A percentile compares a stretch with the other conserved stretches of the same genome.
Conservation (phyloP, 2,329 filamentous ascomycete species). For the Ceratocystis huliohia region DNA sequence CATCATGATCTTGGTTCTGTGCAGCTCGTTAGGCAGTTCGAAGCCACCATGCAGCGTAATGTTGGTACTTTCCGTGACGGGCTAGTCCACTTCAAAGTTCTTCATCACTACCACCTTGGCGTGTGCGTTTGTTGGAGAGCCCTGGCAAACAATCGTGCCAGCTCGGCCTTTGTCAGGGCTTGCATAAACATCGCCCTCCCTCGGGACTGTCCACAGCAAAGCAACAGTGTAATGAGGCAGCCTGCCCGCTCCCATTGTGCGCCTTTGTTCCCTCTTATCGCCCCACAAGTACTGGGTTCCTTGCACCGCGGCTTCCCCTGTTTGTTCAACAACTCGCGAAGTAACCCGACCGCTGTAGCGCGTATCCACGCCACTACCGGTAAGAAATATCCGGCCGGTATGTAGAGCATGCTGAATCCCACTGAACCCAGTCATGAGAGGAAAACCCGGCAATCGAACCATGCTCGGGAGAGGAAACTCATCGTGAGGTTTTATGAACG, state of each 20-base stretch:
- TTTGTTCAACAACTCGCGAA: neutral
- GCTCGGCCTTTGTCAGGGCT: constrained; percentile 7
- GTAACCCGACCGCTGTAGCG: neutral
- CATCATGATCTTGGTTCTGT: constrained; percentile 12
- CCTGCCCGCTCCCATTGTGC: neutral
- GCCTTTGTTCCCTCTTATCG: constrained; percentile 8
- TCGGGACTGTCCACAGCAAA: constrained; percentile 12
- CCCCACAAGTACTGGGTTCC: constrained; percentile 15
- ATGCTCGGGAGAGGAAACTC: neutral
- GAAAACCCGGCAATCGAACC: neutral
- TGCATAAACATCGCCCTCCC: constrained; percentile 10
- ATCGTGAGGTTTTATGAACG: constrained; percentile 11
- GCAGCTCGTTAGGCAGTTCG: constrained; percentile 13
- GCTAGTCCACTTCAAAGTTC: constrained; percentile 18
- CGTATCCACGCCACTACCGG: constrained; percentile 7
- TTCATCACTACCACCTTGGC: constrained; percentile 15
- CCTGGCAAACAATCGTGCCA: constrained; percentile 11
- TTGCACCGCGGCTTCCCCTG: constrained; percentile 13
- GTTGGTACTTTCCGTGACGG: constrained; percentile 14
- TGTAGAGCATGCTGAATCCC: constrained; percentile 10
- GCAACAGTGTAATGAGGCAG: constrained; percentile 9
- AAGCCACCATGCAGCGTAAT: constrained; percentile 16
- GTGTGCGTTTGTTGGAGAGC: neutral
- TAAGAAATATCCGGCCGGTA: constrained; percentile 8
- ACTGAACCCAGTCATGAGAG: constrained; percentile 8